Base-by-base conservation (phyloP, 495 filamentous ascomycete genomes). In the Talaromyces wortmannii region DNA sequence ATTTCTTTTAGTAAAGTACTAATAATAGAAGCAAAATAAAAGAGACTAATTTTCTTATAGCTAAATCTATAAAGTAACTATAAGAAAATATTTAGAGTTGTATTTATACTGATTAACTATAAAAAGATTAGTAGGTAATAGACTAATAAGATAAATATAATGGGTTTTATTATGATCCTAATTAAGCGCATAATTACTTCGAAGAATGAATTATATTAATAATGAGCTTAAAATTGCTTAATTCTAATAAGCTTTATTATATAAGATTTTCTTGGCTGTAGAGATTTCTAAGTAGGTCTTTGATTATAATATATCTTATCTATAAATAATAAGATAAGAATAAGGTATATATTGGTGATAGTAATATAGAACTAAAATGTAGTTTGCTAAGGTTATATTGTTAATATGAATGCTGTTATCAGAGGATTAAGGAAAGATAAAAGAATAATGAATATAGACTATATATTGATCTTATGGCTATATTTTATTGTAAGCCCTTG, bases 221-320 rank as follows among this genome's bases (percentile, higher is more conserved):
- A 51, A 57, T 50, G 45, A 71, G 68, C 8, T 71, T 62, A 62
- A 67, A 68, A 75, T 57, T 81, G 79, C n/a, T n/a, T n/a, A n/a
- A n/a, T n/a, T n/a, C n/a, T n/a, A n/a, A n/a, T n/a, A n/a, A n/a
- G n/a, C n/a, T n/a, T n/a, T n/a, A n/a, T n/a, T n/a, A n/a, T n/a
- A n/a, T n/a, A n/a, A n/a, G n/a, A n/a, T n/a, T 47, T 76, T 2
- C 63, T 65, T 3, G 71, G 56, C 23, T 76, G 74, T 36, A 78
- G 80, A 47, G 78, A 62, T 3, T 59, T 66, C 72, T 56, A 55
- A 2, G 15, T 7, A 11, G 36, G 55, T 11, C 62, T 72, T 55
- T 76, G 75, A 54, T 85, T 72, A 59, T 84, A 85, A 62, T 79
- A 80, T 0, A 82, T 85, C 59, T 88, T 83, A 13, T 83, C 75